Conservation (phyloP, 2,329 filamentous ascomycete species). For the Fusarium hostae region DNA sequence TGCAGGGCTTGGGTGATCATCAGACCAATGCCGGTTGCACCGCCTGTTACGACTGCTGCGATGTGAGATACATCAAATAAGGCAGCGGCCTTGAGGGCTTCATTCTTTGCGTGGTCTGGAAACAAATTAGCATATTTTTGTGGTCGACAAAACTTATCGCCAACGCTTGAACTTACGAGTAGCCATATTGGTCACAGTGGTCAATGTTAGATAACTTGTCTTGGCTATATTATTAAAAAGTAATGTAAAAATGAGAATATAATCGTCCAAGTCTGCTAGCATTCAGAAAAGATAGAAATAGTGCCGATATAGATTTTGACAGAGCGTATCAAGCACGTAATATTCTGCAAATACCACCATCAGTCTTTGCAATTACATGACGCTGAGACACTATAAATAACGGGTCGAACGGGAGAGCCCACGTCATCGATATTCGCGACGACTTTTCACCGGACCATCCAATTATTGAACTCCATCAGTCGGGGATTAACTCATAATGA, state of each 20-base stretch:
- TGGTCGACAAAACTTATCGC: accelerated
- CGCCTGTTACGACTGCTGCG: not conserved
- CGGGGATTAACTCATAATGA: accelerated
- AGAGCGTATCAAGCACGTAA: not conserved
- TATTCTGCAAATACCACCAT: not conserved
- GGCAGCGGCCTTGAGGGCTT: not conserved
- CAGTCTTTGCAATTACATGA: not conserved
- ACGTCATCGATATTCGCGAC: not conserved
- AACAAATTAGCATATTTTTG: accelerated
- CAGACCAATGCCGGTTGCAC: not conserved
- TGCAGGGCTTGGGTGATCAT: conserved; percentile 6
- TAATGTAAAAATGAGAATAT: accelerated
- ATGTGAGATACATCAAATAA: conserved; percentile 12
- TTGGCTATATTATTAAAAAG: no score
- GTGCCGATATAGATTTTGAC: accelerated
- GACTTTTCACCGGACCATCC: accelerated
- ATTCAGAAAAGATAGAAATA: no score
- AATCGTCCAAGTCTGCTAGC: accelerated
- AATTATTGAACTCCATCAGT: accelerated
- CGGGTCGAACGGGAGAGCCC: accelerated
- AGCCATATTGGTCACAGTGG: not conserved
- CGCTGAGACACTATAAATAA: not conserved
- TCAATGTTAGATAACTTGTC: accelerated
- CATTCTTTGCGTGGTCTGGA: not conserved
- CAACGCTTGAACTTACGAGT: accelerated